Evolutionary conservation across 1,284 basidiomycete species (phyloP), one percentile per base, ranked within the genome.

Genomic region (Peniophora sp.): DNA sequence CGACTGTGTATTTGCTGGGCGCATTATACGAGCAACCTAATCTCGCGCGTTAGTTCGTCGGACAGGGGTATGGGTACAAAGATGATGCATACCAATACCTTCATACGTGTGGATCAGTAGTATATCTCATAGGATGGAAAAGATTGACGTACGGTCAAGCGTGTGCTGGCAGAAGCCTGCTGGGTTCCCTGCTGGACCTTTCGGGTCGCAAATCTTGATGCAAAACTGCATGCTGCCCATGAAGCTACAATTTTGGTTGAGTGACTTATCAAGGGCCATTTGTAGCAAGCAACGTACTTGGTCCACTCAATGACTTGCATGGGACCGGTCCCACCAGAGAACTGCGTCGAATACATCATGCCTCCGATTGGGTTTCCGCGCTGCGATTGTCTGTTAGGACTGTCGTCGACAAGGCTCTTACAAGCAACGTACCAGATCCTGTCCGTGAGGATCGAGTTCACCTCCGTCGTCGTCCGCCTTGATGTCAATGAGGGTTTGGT

Each of bases 1-100:
- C 17, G 34, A 48, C 22, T 14, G 47, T 48, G 27, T 32, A 48
- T 25, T 72, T 69, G 55, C 78, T 81, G 16, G 85, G 85, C 2
- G 74, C 79, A 59, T 89, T 89, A 68, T 79, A 86, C 11, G 59
- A 62, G 59, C 85, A 89, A 0, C 86, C 86, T 51, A 85, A 77
- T 32, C 12, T 6, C 12, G 27, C 5, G 5, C 12, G 27, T 32
- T 32, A 32, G 27, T 32, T 32, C 12, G 5, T 12, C 12, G 12
- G 27, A 32, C 27, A 5, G 27, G 6, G 27, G 6, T 32, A 12
- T 5, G 12, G 6, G 27, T 32, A 6, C 6, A 32, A 5, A 5
- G 12, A 12, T 32, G 12, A 6, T 12, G 27, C 27, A 12, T 32
- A 32, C 27, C 27, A 12, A 32, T 32, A 32, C 27, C 27, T 32